phyloP scores from a whole-genome alignment of 352 stramenopile species.

The Pythium vanterpoolii region DNA sequence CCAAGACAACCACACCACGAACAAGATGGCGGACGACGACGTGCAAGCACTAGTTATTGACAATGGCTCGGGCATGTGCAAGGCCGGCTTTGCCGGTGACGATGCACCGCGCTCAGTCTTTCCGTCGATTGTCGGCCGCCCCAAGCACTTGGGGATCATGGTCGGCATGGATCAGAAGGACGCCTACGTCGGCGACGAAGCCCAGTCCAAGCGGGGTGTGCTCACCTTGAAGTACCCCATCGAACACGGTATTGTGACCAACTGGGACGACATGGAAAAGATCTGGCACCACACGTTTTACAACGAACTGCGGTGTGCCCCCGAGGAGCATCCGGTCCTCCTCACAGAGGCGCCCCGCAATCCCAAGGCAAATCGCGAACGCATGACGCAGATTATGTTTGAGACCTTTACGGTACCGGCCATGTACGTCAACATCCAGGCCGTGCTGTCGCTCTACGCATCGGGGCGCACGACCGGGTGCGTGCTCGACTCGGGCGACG shows the following conservation, averaged over 20 bases:
- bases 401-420: conserved; percentile 94
- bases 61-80: conserved; percentile 99
- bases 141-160: conserved; percentile 97
- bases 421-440: conserved; percentile 93
- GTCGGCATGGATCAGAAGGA: conserved; percentile 97
- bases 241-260: conserved; percentile 99
- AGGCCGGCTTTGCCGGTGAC: conserved; percentile 97
- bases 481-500: conserved; percentile 62
- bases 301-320: conserved; percentile 94
- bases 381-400: conserved; percentile 97
- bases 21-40: conserved; percentile 60
- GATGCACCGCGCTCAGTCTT: conserved; percentile 97
- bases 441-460: conserved; percentile 94
- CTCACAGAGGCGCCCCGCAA: conserved; percentile 94
- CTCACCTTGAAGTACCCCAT: conserved; percentile 97
- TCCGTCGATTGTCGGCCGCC: conserved; percentile 93
- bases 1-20: neutral
- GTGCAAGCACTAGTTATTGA: conserved; percentile 86
- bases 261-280: conserved; percentile 99
- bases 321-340: conserved; percentile 96
- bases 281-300: conserved; percentile 99
- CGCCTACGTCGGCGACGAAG: conserved; percentile 92
- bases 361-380: conserved; percentile 90
- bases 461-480: conserved; percentile 94
- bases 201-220: conserved; percentile 91